phyloP scores from a whole-genome alignment of 2,329 filamentous ascomycete species.

The Endothia cerciana region DNA sequence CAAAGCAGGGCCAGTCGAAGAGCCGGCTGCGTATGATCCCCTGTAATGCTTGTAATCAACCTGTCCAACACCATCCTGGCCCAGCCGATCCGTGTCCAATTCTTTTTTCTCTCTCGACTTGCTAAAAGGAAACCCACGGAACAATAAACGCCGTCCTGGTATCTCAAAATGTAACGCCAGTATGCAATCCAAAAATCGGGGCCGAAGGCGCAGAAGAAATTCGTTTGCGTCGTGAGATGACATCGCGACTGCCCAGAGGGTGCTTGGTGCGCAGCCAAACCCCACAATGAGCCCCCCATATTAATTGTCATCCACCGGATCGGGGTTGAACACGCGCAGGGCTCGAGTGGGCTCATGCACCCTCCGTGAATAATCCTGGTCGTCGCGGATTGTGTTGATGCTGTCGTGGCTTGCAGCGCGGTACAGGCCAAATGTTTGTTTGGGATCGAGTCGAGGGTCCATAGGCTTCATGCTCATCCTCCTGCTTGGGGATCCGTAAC shows the following conservation, averaged over 20 bases:
- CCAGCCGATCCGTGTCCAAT: background rate
- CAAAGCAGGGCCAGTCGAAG: constrained; percentile 10
- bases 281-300: background rate
- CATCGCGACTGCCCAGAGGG: constrained; percentile 24
- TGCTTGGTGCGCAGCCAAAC: background rate
- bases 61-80: constrained; percentile 9
- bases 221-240: constrained; percentile 41
- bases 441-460: constrained; percentile 67
- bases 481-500: constrained; percentile 41
- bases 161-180: constrained; percentile 45
- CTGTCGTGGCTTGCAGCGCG: constrained; percentile 62
- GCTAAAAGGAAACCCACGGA: constrained; percentile 1
- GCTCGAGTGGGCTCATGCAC: constrained; percentile 58
- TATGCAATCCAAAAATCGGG: constrained; percentile 40
- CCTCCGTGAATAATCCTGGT: constrained; percentile 67
- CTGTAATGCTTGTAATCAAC: constrained; percentile 22
- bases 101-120: constrained; percentile 8
- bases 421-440: constrained; percentile 57
- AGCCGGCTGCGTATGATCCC: constrained; percentile 20
- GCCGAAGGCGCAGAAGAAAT: constrained; percentile 29
- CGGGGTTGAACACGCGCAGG: constrained; percentile 66
- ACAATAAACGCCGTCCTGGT: constrained; percentile 49
- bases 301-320: constrained; percentile 47
- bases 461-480: constrained; percentile 53
- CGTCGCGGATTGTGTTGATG: constrained; percentile 65